phyloP scores from a whole-genome alignment of 2,329 filamentous ascomycete species.

The Scedosporium apiospermum region DNA sequence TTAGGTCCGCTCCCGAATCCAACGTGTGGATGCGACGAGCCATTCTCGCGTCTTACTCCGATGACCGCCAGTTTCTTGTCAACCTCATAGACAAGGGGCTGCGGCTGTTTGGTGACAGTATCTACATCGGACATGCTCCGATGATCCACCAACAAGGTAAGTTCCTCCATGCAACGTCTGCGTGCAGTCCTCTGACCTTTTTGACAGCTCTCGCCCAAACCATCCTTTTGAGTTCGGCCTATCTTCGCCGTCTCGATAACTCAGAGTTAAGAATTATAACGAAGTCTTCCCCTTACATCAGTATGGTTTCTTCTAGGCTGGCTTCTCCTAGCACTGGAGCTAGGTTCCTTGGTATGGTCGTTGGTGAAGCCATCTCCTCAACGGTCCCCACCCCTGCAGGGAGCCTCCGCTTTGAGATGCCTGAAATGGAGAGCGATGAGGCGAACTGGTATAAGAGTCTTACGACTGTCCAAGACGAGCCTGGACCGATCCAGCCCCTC shows the following conservation, averaged over 20 bases:
- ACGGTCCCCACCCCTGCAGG: constrained; percentile 60
- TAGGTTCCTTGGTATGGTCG: constrained; percentile 78
- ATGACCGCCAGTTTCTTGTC: constrained; percentile 40
- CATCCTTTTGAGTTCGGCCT: constrained; percentile 67
- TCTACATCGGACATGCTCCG: constrained; percentile 79
- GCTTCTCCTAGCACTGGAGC: constrained; percentile 64
- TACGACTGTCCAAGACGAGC: constrained; percentile 48
- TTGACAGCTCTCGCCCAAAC: constrained; percentile 44
- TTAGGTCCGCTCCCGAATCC: neutral
- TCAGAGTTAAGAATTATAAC: constrained; percentile 59
- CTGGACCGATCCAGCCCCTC: constrained; percentile 49
- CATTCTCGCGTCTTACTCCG: constrained; percentile 46
- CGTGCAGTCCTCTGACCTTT: neutral
- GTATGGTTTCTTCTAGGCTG: constrained; percentile 75
- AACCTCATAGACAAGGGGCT: constrained; percentile 59
- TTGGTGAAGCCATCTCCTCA: constrained; percentile 62
- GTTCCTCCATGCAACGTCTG: constrained; percentile 8
- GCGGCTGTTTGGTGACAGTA: constrained; percentile 68
- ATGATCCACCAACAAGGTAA: constrained; percentile 82
- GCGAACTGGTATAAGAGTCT: constrained; percentile 66
- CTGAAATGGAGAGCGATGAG: constrained; percentile 66
- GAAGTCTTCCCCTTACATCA: constrained; percentile 64
- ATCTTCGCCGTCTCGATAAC: constrained; percentile 57
- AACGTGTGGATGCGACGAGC: constrained; percentile 48
- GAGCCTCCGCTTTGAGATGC: constrained; percentile 72